A percentile compares a stretch with the other conserved stretches of the same genome.
Evolutionary conservation across 2,329 filamentous ascomycete genomes (phyloP).

Genomic region (Ophiosphaerella narmari): DNA sequence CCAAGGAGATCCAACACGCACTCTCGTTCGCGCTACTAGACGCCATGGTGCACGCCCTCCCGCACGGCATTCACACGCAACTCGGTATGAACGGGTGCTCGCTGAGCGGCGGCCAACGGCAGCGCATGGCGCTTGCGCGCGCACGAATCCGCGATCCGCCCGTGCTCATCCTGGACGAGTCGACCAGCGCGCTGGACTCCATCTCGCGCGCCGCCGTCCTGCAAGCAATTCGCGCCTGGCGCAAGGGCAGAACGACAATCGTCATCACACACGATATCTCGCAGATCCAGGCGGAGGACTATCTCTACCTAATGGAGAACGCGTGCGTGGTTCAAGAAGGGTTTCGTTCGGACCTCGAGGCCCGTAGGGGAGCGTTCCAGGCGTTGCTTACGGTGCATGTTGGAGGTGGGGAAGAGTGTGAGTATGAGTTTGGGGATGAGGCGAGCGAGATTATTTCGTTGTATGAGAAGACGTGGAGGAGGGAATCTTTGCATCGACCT

Average conservation of each 20-base stretch:
- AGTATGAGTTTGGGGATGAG: slow-evolving; percentile 10
- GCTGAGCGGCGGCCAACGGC: slow-evolving; percentile 83
- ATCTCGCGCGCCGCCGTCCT: slow-evolving; percentile 70
- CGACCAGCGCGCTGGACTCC: slow-evolving; percentile 84
- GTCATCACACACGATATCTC: slow-evolving; percentile 89
- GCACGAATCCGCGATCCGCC: slow-evolving; percentile 77
- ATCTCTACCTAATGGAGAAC: slow-evolving; percentile 77
- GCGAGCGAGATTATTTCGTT: slow-evolving; percentile 22
- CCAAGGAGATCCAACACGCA: slow-evolving; percentile 63
- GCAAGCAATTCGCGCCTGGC: slow-evolving; percentile 76
- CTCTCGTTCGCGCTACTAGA: slow-evolving; percentile 72
- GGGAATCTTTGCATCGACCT: slow-evolving; percentile 15
- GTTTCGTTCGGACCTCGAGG: slow-evolving; percentile 60
- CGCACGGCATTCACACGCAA: slow-evolving; percentile 71
- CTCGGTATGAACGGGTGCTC: slow-evolving; percentile 71
- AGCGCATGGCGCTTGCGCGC: slow-evolving; percentile 79
- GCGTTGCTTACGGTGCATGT: slow-evolving; percentile 27
- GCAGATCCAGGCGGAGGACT: slow-evolving; percentile 74
- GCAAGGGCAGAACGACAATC: slow-evolving; percentile 81
- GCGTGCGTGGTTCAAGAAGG: slow-evolving; percentile 73
- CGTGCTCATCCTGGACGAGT: slow-evolving; percentile 84
- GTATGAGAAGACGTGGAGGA: slow-evolving; percentile 19
- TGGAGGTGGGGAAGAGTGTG: slow-evolving; percentile 2
- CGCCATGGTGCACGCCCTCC: slow-evolving; percentile 68
- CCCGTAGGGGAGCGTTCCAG: slow-evolving; percentile 52